Evolutionary conservation across 2,329 filamentous ascomycete genomes (phyloP).

Genomic region (Mariannaea elegans): DNA sequence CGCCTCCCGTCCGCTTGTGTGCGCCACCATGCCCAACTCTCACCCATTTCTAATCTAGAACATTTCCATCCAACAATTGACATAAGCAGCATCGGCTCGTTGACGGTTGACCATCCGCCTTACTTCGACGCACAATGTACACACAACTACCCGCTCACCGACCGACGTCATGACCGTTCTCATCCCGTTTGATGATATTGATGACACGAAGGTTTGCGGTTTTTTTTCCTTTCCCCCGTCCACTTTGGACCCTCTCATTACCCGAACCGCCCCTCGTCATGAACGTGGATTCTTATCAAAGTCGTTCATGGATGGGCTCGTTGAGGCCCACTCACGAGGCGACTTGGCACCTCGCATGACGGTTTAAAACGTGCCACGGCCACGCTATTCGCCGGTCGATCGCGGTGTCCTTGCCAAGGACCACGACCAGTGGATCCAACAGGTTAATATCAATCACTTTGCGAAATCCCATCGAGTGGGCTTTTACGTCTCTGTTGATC

Average conservation of each 20-base stretch:
- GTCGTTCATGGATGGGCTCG: background rate
- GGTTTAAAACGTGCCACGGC: slow-evolving; percentile 29
- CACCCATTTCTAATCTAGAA: background rate
- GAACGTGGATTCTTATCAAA: slow-evolving; percentile 15
- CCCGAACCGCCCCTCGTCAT: slow-evolving; percentile 16
- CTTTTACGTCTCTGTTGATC: slow-evolving; percentile 7
- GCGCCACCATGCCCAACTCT: background rate
- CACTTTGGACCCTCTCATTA: background rate
- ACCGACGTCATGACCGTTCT: slow-evolving; percentile 13
- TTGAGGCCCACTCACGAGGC: background rate
- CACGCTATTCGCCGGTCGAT: slow-evolving; percentile 2
- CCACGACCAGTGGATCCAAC: slow-evolving; percentile 1
- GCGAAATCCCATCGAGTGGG: slow-evolving; percentile 6
- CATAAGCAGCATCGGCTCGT: too few species aligned
- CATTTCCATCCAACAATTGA: background rate
- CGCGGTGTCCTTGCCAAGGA: slow-evolving; percentile 6
- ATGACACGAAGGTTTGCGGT: background rate
- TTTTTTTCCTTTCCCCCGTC: slow-evolving; percentile 5
- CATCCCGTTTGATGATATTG: background rate
- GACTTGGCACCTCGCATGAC: slow-evolving; percentile 8
- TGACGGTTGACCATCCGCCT: too few species aligned
- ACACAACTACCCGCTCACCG: slow-evolving; percentile 15
- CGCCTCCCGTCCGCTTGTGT: background rate
- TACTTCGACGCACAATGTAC: too few species aligned
- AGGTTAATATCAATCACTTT: background rate